Percentiles rank a stretch among this genome's conserved stretches.
Conservation (phyloP, 164 flowering plant species). For the Chimonanthus salicifolius region DNA sequence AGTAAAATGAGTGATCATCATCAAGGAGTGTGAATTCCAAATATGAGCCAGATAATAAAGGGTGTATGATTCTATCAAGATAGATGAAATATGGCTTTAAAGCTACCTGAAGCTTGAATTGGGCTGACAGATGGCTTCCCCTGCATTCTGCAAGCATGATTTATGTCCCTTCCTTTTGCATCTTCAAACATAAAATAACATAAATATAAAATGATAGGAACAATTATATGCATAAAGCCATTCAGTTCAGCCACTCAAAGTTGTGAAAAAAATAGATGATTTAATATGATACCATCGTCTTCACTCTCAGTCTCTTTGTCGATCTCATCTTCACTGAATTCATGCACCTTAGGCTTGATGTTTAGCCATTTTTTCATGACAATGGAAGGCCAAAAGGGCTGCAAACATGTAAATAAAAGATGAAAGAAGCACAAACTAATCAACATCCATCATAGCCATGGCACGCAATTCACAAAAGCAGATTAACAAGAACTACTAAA, state of each 20-base stretch:
- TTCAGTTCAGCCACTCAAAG: background rate
- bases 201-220: constrained; percentile 16
- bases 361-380: constrained; percentile 98
- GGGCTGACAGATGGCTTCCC: constrained; percentile 31
- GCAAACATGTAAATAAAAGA: constrained; percentile 14
- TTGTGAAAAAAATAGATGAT: background rate
- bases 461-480: background rate
- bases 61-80: background rate
- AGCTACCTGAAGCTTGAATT: constrained; percentile 45
- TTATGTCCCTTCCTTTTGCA: constrained; percentile 29
- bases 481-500: background rate
- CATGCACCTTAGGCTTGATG: constrained; percentile 74
- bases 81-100: constrained; percentile 5
- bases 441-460: background rate
- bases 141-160: constrained; percentile 24
- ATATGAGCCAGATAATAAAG: background rate
- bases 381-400: constrained; percentile 89
- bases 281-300: constrained; percentile 62
- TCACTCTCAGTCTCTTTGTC: constrained; percentile 90
- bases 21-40: background rate
- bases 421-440: background rate
- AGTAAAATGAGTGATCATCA: background rate
- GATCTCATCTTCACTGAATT: constrained; percentile 90
- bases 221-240: constrained; percentile 9
- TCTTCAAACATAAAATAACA: constrained; percentile 41